Evolutionary conservation across 805 yeast genomes (phyloP).

Genomic region (Lachancea waltii): DNA sequence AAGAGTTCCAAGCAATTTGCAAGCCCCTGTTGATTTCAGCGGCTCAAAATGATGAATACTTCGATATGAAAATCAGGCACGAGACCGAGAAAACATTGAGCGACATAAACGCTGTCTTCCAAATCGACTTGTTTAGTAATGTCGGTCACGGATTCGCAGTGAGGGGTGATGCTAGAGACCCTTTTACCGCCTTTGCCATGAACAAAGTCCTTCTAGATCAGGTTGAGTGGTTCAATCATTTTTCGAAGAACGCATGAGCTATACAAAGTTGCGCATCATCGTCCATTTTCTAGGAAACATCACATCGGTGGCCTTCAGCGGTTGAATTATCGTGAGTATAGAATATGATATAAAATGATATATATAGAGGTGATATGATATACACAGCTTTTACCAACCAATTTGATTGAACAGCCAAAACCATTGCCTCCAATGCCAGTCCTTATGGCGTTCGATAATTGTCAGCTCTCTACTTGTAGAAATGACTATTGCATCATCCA

Average conservation of each 20-base stretch:
- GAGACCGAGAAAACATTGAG: constrained; percentile 53
- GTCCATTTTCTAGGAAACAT: too few species aligned
- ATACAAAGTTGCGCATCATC: too few species aligned
- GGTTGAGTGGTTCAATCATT: constrained; percentile 26
- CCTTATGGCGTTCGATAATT: too few species aligned
- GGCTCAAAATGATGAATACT: constrained; percentile 63
- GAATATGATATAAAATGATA: too few species aligned
- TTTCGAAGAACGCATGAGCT: background rate
- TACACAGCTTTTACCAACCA: too few species aligned
- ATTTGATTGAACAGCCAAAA: too few species aligned
- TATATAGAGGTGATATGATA: too few species aligned
- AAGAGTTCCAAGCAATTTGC: constrained; percentile 52
- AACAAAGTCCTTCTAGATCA: constrained; percentile 51
- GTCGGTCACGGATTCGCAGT: constrained; percentile 73
- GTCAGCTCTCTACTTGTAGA: too few species aligned
- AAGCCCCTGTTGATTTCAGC: constrained; percentile 59
- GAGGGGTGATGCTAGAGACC: constrained; percentile 61
- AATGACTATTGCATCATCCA: too few species aligned
- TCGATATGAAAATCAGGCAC: constrained; percentile 57
- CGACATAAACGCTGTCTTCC: constrained; percentile 50
- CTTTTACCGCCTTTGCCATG: constrained; percentile 53
- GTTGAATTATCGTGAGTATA: too few species aligned
- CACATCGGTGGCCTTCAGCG: too few species aligned
- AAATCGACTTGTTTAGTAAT: constrained; percentile 55
- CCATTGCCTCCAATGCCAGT: too few species aligned